phyloP scores from a whole-genome alignment of 2,329 filamentous ascomycete genomes.

The Xylaria digitata region DNA sequence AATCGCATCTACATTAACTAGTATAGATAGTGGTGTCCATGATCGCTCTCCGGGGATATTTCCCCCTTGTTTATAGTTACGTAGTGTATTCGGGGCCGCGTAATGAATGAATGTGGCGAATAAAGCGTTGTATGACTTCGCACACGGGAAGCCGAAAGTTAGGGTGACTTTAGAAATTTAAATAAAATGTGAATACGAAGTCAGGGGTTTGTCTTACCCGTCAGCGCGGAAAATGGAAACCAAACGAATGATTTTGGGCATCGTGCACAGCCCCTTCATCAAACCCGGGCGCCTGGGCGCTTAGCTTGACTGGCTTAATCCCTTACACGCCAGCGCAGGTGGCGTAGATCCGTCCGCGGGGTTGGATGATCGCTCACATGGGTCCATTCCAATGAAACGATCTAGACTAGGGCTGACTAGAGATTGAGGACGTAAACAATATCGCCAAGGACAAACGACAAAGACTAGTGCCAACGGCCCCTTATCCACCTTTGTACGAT shows the following conservation, averaged over 20 bases:
- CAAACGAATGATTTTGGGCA: constrained; percentile 1
- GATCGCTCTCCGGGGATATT: not conserved
- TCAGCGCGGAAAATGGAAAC: constrained; percentile 13
- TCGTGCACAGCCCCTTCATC: constrained; percentile 28
- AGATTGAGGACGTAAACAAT: constrained; percentile 12
- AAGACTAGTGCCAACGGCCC: constrained; percentile 1
- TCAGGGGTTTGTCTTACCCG: constrained; percentile 19
- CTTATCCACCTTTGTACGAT: constrained; percentile 27
- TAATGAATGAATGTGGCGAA: constrained; percentile 3
- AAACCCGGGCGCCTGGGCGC: constrained; percentile 28
- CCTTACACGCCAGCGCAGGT: constrained; percentile 30
- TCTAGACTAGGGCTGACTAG: constrained; percentile 20
- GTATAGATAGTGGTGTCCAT: no score
- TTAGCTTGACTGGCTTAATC: constrained; percentile 30
- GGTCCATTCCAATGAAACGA: constrained; percentile 32
- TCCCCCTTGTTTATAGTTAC: not conserved
- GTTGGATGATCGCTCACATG: constrained; percentile 27
- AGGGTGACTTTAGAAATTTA: not conserved
- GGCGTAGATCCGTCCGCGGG: constrained; percentile 29
- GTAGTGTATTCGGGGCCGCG: not conserved
- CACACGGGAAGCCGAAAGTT: not conserved
- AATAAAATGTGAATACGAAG: constrained; percentile 16
- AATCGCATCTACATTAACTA: not conserved
- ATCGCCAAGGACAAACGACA: constrained; percentile 16
- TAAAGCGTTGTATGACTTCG: not conserved